Conservation (phyloP, 208 protist genomes). For the Vickermania spadyakhi region DNA sequence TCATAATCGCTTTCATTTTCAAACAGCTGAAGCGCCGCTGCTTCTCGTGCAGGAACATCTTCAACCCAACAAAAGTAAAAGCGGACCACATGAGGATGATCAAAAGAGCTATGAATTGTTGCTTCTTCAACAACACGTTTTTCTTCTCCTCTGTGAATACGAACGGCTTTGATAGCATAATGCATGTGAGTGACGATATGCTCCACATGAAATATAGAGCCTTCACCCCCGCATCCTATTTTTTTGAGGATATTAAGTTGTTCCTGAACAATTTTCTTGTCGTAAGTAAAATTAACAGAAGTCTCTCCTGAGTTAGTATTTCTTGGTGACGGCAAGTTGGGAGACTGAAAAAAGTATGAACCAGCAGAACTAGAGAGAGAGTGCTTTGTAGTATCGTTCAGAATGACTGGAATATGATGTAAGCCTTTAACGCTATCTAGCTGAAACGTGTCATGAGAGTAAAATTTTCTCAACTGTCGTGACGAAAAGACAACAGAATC, state of each 20-base stretch:
- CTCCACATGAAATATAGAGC: constrained; percentile 74
- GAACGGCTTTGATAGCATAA: constrained; percentile 79
- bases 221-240: constrained; percentile 64
- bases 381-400: too few relatives aligned
- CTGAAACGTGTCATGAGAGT: too few relatives aligned
- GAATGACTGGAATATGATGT: too few relatives aligned
- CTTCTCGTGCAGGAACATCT: constrained; percentile 29
- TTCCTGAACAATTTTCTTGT: constrained; percentile 56
- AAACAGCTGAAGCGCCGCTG: constrained; percentile 39
- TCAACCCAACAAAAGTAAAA: constrained; percentile 86
- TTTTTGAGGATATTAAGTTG: constrained; percentile 66
- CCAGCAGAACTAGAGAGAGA: background rate
- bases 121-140: constrained; percentile 58
- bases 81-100: constrained; percentile 71
- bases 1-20: constrained; percentile 39
- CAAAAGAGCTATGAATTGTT: constrained; percentile 72
- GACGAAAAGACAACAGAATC: background rate
- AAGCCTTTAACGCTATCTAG: too few relatives aligned
- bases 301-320: background rate
- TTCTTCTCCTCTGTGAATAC: constrained; percentile 50
- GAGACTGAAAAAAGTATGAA: background rate
- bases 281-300: background rate
- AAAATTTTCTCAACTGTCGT: too few relatives aligned
- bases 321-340: too few relatives aligned
- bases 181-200: constrained; percentile 50